Base-by-base conservation (phyloP, 2,329 filamentous ascomycete species). In the Penicillium olsonii region DNA sequence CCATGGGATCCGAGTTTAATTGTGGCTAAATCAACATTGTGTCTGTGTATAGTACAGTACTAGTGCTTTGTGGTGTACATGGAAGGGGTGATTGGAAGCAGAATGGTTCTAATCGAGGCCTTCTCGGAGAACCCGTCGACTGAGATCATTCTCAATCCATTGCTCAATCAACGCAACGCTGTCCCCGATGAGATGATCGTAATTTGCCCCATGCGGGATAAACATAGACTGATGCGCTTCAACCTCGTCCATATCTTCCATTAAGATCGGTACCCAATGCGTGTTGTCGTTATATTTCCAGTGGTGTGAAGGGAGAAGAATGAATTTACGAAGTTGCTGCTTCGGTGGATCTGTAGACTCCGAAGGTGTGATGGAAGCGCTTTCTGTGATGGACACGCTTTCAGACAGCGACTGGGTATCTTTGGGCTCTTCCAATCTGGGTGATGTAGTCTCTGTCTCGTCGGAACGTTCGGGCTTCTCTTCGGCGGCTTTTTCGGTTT, bases 151-250 rank as follows among this genome's bases (percentile, higher is more conserved):
- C 42, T 61, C 54, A 18, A 90, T 81, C 89, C 89, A 94, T 15
- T 76, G 75, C 55, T 84, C 78, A 49, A 94, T 82, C 50, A 83
- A 75, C 24, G 78, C 78, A 3, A 83, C 85, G 2, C 90, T 85
- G 67, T 92, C 87, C 0, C 85, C 85, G n/a, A 92, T 84, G n/a
- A 92, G 73, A 55, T 72, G 73, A 60, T 91, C 87, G 64, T 94
- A 92, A 49, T 88, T 85, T 52, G 84, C 78, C 6, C 87, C 85
- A 18, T 63, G 63, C 0, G 84, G 72, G 11, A 89, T 82, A 72
- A 95, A 96, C 43, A 96, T 74, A 0, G 87, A 86, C 54, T 89
- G 92, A 67, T 95, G 91, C 9, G 91, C 92, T 6, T 83, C 85
- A 1, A 95, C 87, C 69, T 95, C 89, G 64, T 95, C 91, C 53